A percentile compares a stretch with the other conserved stretches of the same genome.
Evolutionary conservation across 352 stramenopile genomes (phyloP).

Genomic region (Pythium brachiatum): DNA sequence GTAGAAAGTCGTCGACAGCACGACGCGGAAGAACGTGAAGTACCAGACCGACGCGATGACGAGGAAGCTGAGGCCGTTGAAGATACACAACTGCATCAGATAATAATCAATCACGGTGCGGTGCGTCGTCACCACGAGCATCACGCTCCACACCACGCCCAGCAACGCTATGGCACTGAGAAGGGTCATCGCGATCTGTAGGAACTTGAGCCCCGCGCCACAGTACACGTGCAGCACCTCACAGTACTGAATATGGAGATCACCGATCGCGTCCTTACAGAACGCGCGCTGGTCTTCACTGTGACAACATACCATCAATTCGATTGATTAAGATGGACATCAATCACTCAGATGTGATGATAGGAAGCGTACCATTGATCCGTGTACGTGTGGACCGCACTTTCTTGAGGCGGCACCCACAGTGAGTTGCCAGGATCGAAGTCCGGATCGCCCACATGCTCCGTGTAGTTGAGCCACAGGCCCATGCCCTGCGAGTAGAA

Average conservation of each 20-base stretch:
- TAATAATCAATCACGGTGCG: constrained; percentile 68
- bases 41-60: constrained; percentile 61
- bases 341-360: neutral
- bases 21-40: constrained; percentile 52
- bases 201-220: constrained; percentile 45
- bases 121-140: constrained; percentile 47
- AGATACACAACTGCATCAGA: constrained; percentile 69
- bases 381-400: constrained; percentile 49
- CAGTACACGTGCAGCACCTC: constrained; percentile 74
- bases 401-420: constrained; percentile 67
- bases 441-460: constrained; percentile 58
- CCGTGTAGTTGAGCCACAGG: constrained; percentile 81
- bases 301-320: constrained; percentile 8
- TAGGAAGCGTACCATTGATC: constrained; percentile 49
- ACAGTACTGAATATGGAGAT: constrained; percentile 76
- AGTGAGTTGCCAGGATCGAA: constrained; percentile 80
- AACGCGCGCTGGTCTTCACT: constrained; percentile 40
- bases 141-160: constrained; percentile 43
- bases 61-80: constrained; percentile 49
- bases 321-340: neutral
- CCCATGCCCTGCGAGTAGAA: constrained; percentile 80
- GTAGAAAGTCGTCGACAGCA: constrained; percentile 77
- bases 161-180: constrained; percentile 49
- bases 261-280: constrained; percentile 47
- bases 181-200: constrained; percentile 57